These are phyloP conservation scores for Solanum tarapatanum DNA, from an alignment of 257 asterid genomes.

Conservation along the genomic window DNA sequence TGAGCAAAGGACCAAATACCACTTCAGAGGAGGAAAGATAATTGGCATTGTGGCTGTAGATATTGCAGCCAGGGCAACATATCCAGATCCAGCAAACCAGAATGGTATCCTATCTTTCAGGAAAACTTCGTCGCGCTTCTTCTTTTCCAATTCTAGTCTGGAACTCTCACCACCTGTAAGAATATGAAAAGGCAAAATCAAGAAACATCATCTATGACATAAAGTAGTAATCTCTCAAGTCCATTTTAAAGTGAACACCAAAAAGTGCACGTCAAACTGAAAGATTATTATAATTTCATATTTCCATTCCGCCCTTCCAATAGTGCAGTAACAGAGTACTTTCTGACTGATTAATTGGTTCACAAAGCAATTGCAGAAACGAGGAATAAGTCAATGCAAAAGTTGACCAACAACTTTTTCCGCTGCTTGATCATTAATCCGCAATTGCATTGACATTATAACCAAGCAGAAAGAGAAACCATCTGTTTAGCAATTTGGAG, in stretches of 20 bases:
- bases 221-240: neutral
- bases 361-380: neutral
- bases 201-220: neutral
- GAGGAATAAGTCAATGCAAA: neutral
- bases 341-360: neutral
- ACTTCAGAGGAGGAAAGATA: conserved; percentile 82
- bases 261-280: neutral
- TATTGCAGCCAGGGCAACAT: conserved; percentile 75
- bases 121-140: conserved; percentile 58
- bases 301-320: neutral
- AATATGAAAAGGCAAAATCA: neutral
- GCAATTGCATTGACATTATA: neutral
- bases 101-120: conserved; percentile 67
- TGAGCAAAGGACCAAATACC: conserved; percentile 88
- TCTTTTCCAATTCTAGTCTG: conserved; percentile 38
- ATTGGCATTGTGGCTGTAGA: conserved; percentile 66
- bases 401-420: neutral
- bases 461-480: neutral
- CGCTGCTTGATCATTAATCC: neutral
- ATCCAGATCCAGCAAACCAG: conserved; percentile 91
- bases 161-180: conserved; percentile 42
- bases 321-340: neutral
- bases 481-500: neutral
- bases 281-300: neutral
- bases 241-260: neutral